phyloP scores from a whole-genome alignment of 345 rosid species.

The Gossypium sturtianum region DNA sequence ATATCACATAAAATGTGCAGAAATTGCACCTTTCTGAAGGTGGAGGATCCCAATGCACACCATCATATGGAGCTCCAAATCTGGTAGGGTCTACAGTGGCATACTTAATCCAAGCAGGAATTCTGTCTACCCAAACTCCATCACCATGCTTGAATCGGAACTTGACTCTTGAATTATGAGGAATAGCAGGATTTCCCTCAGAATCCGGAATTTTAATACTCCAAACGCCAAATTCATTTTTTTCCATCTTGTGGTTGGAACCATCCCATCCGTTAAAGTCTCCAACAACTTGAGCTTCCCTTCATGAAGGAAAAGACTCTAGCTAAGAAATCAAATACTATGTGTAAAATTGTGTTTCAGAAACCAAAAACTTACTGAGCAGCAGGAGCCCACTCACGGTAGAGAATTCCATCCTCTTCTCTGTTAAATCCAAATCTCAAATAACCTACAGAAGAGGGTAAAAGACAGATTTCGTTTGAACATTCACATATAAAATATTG shows the following conservation, averaged over 20 bases:
- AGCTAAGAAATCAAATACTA: slow-evolving; percentile 12
- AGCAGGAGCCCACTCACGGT: slow-evolving; percentile 85
- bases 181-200: slow-evolving; percentile 52
- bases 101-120: slow-evolving; percentile 77
- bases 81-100: slow-evolving; percentile 53
- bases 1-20: background rate
- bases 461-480: slow-evolving; percentile 2
- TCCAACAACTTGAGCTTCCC: slow-evolving; percentile 74
- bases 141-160: slow-evolving; percentile 57
- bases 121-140: slow-evolving; percentile 61
- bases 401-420: slow-evolving; percentile 54
- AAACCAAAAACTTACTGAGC: slow-evolving; percentile 48
- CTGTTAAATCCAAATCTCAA: slow-evolving; percentile 62
- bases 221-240: slow-evolving; percentile 73
- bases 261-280: slow-evolving; percentile 86
- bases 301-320: slow-evolving; percentile 20
- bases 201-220: slow-evolving; percentile 52
- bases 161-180: slow-evolving; percentile 72
- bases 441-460: slow-evolving; percentile 43
- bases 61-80: slow-evolving; percentile 78
- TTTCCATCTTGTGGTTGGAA: slow-evolving; percentile 66
- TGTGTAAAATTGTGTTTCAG: background rate
- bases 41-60: slow-evolving; percentile 73
- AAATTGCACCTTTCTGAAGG: slow-evolving; percentile 50
- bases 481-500: background rate